Base-by-base conservation (phyloP, 176 grass and related monocot genomes). In the Miscanthus lutarioriparius region DNA sequence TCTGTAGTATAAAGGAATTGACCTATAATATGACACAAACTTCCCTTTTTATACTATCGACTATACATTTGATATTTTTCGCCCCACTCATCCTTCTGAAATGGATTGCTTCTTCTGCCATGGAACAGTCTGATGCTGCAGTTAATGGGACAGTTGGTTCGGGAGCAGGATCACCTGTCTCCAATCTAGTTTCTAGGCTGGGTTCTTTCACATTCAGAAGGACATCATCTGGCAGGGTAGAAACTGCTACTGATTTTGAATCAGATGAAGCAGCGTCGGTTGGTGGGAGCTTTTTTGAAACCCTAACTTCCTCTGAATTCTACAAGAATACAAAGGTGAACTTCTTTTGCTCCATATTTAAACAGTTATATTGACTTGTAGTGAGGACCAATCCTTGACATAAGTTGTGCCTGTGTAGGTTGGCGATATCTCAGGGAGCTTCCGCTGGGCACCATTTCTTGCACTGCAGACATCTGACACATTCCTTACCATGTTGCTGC, bases 291-390 rank as follows among this genome's bases (percentile, higher is more conserved):
- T 99, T 96, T 86, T 96, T 99, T 0, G 93, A 99, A 87, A 89
- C 75, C 11, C 90, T 99, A 39, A 99, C 91, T 74, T 96, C 91
- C 6, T 99, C 97, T 36, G 97, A 99, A 51, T 96, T 99, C 81
- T 99, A 99, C 66, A 99, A 96, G 78, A 99, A 94, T 75, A 99
- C 93, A 83, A 99, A 94, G 97, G 96, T 98, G 44, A 63, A 16
- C 58, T 45, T 77, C 36, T 49, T 70, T 81, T 95, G 35, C 10
- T 23, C 43, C 20, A 49, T 33, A 70, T 35, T 70, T 17, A 35
- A 49, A 17, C 7, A 13, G 7, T 73, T 58, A 71, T 66, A 64
- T 53, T 10, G 11, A 78, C 22, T 23, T 77, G 23, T 33, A 81
- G 6, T 43, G 20, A 81, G 47, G 25, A 80, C 9, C 62, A 37